phyloP scores from a whole-genome alignment of 805 yeast species.

The Komagataella phaffii region DNA sequence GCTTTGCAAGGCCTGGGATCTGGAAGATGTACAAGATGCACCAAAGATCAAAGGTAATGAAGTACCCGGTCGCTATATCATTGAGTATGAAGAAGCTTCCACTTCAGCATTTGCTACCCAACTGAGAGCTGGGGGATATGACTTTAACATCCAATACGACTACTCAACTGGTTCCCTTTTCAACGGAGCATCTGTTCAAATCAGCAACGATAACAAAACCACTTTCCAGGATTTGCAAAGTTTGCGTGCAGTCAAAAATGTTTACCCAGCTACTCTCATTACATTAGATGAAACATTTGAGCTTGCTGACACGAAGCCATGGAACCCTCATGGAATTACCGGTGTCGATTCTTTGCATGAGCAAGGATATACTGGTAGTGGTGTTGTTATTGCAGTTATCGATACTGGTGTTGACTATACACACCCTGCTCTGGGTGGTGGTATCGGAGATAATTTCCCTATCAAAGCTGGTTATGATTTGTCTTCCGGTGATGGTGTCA shows the following conservation, averaged over 20 bases:
- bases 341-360: slow-evolving; percentile 8
- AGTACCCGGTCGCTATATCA: slow-evolving; percentile 3
- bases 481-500: slow-evolving; percentile 4
- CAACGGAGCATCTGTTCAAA: slow-evolving; percentile 3
- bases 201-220: slow-evolving; percentile 1
- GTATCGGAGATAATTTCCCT: slow-evolving; percentile 7
- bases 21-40: neutral
- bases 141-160: neutral
- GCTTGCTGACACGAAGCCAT: neutral
- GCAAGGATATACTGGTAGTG: slow-evolving; percentile 7
- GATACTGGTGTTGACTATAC: slow-evolving; percentile 8
- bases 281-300: neutral
- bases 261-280: slow-evolving; percentile 3
- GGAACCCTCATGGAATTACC: slow-evolving; percentile 9
- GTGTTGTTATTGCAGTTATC: slow-evolving; percentile 7
- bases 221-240: neutral
- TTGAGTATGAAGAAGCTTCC: slow-evolving; percentile 1
- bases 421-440: slow-evolving; percentile 11
- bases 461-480: slow-evolving; percentile 8
- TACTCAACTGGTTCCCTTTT: slow-evolving; percentile 1
- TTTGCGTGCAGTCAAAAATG: slow-evolving; percentile 2
- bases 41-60: neutral
- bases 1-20: neutral
- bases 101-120: neutral
- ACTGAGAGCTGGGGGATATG: neutral